phyloP scores from a whole-genome alignment of 2,329 filamentous ascomycete genomes.

The Aspergillus neotritici region DNA sequence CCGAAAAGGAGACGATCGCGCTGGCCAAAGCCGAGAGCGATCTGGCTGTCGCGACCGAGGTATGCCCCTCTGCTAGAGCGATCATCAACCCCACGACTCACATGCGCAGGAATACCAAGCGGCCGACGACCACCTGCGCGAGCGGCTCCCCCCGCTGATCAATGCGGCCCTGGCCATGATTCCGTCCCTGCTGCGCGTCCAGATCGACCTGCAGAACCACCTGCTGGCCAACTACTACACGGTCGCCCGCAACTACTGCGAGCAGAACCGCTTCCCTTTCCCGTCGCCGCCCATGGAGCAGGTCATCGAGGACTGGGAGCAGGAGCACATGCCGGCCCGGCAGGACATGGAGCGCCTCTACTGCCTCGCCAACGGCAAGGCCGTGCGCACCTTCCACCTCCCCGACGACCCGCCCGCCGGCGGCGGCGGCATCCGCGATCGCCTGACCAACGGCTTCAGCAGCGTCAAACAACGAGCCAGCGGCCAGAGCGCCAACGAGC shows the following conservation, averaged over 20 bases:
- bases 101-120: slow-evolving; percentile 60
- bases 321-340: slow-evolving; percentile 58
- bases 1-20: slow-evolving; percentile 65
- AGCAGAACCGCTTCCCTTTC: slow-evolving; percentile 62
- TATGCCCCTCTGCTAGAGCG: slow-evolving; percentile 30
- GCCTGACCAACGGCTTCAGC: slow-evolving; percentile 23
- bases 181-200: slow-evolving; percentile 62
- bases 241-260: slow-evolving; percentile 65
- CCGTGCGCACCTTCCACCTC: slow-evolving; percentile 22
- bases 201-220: slow-evolving; percentile 71
- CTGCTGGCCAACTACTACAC: slow-evolving; percentile 76
- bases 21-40: slow-evolving; percentile 68
- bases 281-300: slow-evolving; percentile 67
- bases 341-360: slow-evolving; percentile 61
- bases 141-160: slow-evolving; percentile 66
- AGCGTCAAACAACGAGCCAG: slow-evolving; percentile 1
- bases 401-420: slow-evolving; percentile 22
- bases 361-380: slow-evolving; percentile 62
- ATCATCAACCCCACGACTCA: slow-evolving; percentile 2
- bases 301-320: slow-evolving; percentile 62
- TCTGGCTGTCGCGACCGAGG: slow-evolving; percentile 58
- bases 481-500: not conserved
- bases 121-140: slow-evolving; percentile 67
- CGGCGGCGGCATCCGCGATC: slow-evolving; percentile 44
- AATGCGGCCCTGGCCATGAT: slow-evolving; percentile 67